Conservation (phyloP, 139 green algal genomes). For the Dunaliella primolecta region DNA sequence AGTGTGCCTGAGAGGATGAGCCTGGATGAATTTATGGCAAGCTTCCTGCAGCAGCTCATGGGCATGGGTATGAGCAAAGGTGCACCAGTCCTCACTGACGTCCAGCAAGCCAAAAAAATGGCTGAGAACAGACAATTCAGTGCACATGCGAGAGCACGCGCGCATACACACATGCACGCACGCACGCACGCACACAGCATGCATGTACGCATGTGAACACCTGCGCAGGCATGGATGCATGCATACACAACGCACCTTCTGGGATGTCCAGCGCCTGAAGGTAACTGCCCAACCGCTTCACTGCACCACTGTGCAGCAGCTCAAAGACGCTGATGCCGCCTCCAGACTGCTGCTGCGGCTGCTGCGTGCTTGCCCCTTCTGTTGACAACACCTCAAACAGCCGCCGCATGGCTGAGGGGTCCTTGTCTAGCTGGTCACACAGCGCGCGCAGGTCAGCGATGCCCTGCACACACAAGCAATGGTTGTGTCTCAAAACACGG, state of each 20-base stretch:
- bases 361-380: not conserved
- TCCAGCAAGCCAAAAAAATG: too few species aligned
- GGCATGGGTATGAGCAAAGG: too few species aligned
- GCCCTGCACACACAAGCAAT: constrained; percentile 40
- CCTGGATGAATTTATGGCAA: too few species aligned
- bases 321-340: constrained; percentile 86
- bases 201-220: not conserved
- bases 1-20: too few species aligned
- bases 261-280: constrained; percentile 51
- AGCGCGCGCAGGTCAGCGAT: constrained; percentile 49
- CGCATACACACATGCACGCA: not conserved
- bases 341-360: not conserved
- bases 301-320: constrained; percentile 77
- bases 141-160: not conserved
- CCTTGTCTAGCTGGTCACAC: constrained; percentile 29
- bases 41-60: too few species aligned
- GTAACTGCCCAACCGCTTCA: constrained; percentile 65
- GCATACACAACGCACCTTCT: not conserved
- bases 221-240: not conserved
- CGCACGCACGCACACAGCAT: not conserved
- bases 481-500: too few species aligned
- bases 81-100: too few species aligned
- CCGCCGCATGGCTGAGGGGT: constrained; percentile 15
- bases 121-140: too few species aligned
- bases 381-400: constrained; percentile 49